A percentile compares a stretch with the other conserved stretches of the same genome.
Evolutionary conservation across 2,329 filamentous ascomycete species (phyloP).

Genomic region (Fusarium anthophilum): DNA sequence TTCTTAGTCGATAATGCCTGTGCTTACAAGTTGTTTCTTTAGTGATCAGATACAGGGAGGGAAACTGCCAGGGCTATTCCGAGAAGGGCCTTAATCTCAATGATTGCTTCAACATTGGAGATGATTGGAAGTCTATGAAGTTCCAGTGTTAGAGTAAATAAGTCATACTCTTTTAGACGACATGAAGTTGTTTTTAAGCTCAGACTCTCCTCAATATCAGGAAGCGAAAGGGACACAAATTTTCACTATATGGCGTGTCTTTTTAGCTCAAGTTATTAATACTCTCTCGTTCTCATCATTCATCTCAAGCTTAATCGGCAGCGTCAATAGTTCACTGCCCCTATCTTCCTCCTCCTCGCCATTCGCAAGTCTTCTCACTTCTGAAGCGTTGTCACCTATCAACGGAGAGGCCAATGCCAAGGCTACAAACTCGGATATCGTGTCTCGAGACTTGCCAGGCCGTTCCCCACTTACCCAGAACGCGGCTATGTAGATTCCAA

Average conservation of each 20-base stretch:
- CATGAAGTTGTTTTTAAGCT: not conserved
- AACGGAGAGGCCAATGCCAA: not conserved
- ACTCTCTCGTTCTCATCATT: not conserved
- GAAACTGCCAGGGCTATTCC: not conserved
- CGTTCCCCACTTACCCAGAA: not conserved
- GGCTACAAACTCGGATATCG: not conserved
- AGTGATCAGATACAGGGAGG: not conserved
- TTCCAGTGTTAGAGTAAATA: not conserved
- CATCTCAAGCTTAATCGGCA: not conserved
- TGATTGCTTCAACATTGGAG: conserved; percentile 1
- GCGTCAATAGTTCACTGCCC: accelerated
- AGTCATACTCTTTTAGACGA: not conserved
- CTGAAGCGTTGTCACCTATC: not conserved
- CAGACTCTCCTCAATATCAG: not conserved
- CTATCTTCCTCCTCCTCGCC: not conserved
- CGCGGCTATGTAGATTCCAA: not conserved
- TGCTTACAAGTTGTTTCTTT: not conserved
- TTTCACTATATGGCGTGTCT: accelerated
- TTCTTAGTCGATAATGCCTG: no score
- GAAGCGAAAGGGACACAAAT: not conserved
- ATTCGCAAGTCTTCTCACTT: not conserved
- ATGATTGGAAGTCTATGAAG: not conserved
- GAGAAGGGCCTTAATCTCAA: not conserved
- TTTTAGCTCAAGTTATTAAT: not conserved
- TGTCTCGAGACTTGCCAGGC: not conserved